A percentile compares a stretch with the other conserved stretches of the same genome.
phyloP scores from a whole-genome alignment of 2,329 filamentous ascomycete species.

The Colletotrichum noveboracense region DNA sequence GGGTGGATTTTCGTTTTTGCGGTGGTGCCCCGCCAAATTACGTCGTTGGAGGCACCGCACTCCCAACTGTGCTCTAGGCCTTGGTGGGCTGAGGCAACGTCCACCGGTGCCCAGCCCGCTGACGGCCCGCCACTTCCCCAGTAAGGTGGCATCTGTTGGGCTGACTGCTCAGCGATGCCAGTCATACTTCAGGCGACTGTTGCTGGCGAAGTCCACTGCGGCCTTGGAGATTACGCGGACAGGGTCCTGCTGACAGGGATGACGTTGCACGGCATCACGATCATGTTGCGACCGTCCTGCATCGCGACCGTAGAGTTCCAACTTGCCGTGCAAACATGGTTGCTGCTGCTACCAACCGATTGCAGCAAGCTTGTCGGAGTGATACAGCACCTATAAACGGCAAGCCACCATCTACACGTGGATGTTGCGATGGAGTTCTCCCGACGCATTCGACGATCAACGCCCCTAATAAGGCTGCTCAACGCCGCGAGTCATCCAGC shows the following conservation, averaged over 20 bases:
- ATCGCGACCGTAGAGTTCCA: background rate
- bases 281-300: background rate
- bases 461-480: background rate
- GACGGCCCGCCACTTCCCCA: background rate
- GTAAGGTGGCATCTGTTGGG: background rate
- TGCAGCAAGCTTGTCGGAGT: background rate
- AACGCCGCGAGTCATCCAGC: background rate
- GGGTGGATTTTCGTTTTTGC: conserved; percentile 23
- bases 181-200: background rate
- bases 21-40: conserved; percentile 25
- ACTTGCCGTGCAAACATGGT: background rate
- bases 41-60: conserved; percentile 11
- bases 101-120: background rate
- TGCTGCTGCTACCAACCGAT: background rate
- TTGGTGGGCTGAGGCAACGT: background rate
- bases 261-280: background rate
- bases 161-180: background rate
- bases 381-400: background rate
- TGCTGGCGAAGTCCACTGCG: conserved; percentile 4
- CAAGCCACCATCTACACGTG: background rate
- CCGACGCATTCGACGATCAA: background rate
- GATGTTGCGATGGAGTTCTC: background rate
- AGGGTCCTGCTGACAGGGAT: conserved; percentile 13
- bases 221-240: conserved; percentile 22
- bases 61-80: background rate